Evolutionary conservation across 495 filamentous ascomycete species (phyloP).

Genomic region (Penicillium cosmopolitanum): DNA sequence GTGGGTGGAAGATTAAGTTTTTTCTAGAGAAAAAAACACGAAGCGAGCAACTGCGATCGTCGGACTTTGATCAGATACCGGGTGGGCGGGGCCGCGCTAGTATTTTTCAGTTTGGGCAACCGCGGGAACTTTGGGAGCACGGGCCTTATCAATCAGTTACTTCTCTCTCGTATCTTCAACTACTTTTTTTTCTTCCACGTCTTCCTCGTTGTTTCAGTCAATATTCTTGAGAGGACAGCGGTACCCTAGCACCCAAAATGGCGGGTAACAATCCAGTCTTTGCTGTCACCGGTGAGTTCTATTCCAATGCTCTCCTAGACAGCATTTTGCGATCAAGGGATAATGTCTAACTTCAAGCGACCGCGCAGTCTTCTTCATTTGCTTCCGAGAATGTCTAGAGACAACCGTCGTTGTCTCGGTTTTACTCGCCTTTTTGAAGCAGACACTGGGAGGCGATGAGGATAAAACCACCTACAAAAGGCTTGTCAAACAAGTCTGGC

Average conservation of each 20-base stretch:
- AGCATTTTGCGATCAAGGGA: not conserved
- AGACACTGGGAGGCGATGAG: conserved; percentile 64
- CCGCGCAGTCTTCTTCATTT: conserved; percentile 75
- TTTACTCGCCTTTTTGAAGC: conserved; percentile 79
- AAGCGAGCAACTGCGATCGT: conserved; percentile 2
- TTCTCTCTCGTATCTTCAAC: not conserved
- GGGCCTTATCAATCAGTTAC: conserved; percentile 25
- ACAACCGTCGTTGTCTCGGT: conserved; percentile 82
- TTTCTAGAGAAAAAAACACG: conserved; percentile 8
- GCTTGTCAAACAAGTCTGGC: conserved; percentile 77
- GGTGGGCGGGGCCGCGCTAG: conserved; percentile 13
- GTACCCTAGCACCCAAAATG: not conserved
- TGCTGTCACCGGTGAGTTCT: conserved; percentile 27
- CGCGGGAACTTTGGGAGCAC: not conserved
- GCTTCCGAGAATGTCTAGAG: conserved; percentile 83
- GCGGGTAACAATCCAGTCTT: conserved; percentile 25
- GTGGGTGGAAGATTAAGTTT: not conserved
- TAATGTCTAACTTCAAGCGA: conserved; percentile 4
- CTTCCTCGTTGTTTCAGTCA: not conserved
- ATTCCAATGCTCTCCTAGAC: not conserved
- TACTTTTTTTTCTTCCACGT: not conserved
- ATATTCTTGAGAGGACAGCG: not conserved
- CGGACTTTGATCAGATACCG: conserved; percentile 22
- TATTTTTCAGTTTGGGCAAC: conserved; percentile 18
- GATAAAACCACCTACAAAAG: conserved; percentile 64